Evolutionary conservation across 306 rosid genomes (phyloP).

Genomic region (Cucurbita maxima): DNA sequence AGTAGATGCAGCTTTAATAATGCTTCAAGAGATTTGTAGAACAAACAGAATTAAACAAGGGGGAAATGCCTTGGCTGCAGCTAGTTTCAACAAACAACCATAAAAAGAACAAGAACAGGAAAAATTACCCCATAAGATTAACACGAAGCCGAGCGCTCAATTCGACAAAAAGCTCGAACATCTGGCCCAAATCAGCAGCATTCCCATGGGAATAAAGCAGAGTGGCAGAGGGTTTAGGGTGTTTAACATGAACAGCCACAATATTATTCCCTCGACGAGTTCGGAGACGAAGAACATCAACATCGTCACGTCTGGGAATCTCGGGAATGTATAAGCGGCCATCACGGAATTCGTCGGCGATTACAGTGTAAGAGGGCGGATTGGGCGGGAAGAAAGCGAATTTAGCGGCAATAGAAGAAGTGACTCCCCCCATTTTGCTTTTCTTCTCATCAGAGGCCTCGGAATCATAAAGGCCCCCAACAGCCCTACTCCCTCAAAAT

Average conservation of each 20-base stretch:
- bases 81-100: not conserved
- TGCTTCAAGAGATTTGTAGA: not conserved
- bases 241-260: slow-evolving; percentile 68
- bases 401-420: slow-evolving; percentile 92
- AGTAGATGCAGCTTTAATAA: not conserved
- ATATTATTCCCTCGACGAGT: slow-evolving; percentile 72
- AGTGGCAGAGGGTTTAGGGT: slow-evolving; percentile 55
- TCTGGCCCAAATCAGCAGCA: slow-evolving; percentile 94
- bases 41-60: not conserved
- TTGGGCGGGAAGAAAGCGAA: slow-evolving; percentile 92
- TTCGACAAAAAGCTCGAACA: slow-evolving; percentile 82
- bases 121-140: slow-evolving; percentile 56
- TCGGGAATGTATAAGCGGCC: slow-evolving; percentile 43
- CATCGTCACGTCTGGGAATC: slow-evolving; percentile 66
- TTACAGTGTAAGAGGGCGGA: slow-evolving; percentile 67
- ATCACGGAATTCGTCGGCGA: slow-evolving; percentile 16
- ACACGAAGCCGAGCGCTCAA: slow-evolving; percentile 71
- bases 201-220: slow-evolving; percentile 90
- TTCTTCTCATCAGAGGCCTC: slow-evolving; percentile 24
- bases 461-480: slow-evolving; percentile 23
- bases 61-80: not conserved
- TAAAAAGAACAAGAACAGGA: not conserved
- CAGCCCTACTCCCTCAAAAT: not conserved
- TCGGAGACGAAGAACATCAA: slow-evolving; percentile 56
- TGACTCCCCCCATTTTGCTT: slow-evolving; percentile 72